These are phyloP conservation scores for Cladobotryum protrusum DNA, from an alignment of 2,329 filamentous ascomycete species.

Conservation along the genomic window DNA sequence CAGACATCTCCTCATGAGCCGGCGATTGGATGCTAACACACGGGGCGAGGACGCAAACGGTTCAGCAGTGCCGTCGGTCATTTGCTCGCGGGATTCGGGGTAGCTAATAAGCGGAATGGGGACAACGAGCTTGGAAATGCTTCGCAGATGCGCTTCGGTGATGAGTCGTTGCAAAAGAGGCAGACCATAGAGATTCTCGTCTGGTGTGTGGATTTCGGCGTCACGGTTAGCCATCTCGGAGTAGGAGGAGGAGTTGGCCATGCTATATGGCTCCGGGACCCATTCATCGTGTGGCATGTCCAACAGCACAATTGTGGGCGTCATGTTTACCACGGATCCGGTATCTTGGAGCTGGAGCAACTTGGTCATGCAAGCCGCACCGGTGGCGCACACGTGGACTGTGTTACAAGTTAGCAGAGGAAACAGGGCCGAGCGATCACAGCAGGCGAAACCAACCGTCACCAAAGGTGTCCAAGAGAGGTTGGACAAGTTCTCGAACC, in stretches of 20 bases:
- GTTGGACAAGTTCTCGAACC: conserved; percentile 40
- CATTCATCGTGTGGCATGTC: conserved; percentile 49
- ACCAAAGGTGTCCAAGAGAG: conserved; percentile 49
- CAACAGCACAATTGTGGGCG: conserved; percentile 51
- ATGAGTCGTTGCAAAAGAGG: conserved; percentile 50
- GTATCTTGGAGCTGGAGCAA: conserved; percentile 47
- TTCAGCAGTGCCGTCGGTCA: conserved; percentile 35
- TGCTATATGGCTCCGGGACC: conserved; percentile 27
- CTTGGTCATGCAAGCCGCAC: conserved; percentile 46
- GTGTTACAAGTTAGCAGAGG: conserved; percentile 17
- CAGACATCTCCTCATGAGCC: conserved; percentile 62
- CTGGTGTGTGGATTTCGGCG: conserved; percentile 34
- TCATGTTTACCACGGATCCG: conserved; percentile 44
- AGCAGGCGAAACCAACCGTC: conserved; percentile 36
- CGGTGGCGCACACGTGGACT: conserved; percentile 52
- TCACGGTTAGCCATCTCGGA: conserved; percentile 30
- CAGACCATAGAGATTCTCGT: conserved; percentile 50
- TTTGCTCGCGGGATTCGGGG: conserved; percentile 23
- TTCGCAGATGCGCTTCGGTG: conserved; percentile 51
- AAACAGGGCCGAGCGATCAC: neutral
- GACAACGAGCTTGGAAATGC: conserved; percentile 50
- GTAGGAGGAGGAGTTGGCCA: conserved; percentile 39
- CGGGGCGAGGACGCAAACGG: conserved; percentile 21
- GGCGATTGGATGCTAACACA: conserved; percentile 26
- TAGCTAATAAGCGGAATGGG: conserved; percentile 47